Evolutionary conservation across 2,329 filamentous ascomycete species (phyloP).

Genomic region (Neopestalotiopsis sp.): DNA sequence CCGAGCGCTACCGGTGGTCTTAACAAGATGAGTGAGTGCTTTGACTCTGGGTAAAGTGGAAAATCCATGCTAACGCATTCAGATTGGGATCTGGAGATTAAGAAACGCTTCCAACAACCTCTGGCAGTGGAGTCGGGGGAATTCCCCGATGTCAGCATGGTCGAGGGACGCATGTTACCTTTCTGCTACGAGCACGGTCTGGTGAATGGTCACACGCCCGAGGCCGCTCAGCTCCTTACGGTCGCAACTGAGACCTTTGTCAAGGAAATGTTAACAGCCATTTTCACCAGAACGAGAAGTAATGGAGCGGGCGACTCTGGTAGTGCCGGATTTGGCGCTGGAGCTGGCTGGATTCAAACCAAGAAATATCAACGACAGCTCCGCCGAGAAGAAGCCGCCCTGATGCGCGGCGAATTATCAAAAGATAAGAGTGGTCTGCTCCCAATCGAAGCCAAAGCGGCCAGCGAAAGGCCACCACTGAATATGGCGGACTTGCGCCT

Average conservation of each 20-base stretch:
- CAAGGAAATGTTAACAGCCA: slow-evolving; percentile 67
- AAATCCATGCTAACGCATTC: not conserved
- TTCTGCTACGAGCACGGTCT: slow-evolving; percentile 72
- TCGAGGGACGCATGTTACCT: slow-evolving; percentile 69
- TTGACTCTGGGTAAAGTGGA: slow-evolving; percentile 11
- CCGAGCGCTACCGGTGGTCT: slow-evolving; percentile 70
- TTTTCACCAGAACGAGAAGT: slow-evolving; percentile 68
- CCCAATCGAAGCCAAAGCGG: slow-evolving; percentile 80
- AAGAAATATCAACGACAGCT: slow-evolving; percentile 78
- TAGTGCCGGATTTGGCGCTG: slow-evolving; percentile 67
- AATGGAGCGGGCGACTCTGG: slow-evolving; percentile 69
- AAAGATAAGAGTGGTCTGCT: slow-evolving; percentile 79
- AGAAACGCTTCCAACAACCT: slow-evolving; percentile 68
- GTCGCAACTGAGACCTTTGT: slow-evolving; percentile 71
- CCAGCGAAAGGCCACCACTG: slow-evolving; percentile 72
- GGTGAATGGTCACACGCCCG: slow-evolving; percentile 60
- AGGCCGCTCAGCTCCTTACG: slow-evolving; percentile 68
- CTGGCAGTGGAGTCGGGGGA: slow-evolving; percentile 72
- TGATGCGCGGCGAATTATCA: slow-evolving; percentile 73
- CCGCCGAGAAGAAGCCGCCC: slow-evolving; percentile 75
- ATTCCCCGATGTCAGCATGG: slow-evolving; percentile 68
- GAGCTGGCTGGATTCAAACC: slow-evolving; percentile 77
- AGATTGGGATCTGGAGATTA: slow-evolving; percentile 72
- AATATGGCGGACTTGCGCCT: slow-evolving; percentile 80
- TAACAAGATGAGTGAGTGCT: slow-evolving; percentile 76